These are phyloP conservation scores for Abortiporus biennis DNA, from an alignment of 1,284 basidiomycete species.

Conservation along the genomic window DNA sequence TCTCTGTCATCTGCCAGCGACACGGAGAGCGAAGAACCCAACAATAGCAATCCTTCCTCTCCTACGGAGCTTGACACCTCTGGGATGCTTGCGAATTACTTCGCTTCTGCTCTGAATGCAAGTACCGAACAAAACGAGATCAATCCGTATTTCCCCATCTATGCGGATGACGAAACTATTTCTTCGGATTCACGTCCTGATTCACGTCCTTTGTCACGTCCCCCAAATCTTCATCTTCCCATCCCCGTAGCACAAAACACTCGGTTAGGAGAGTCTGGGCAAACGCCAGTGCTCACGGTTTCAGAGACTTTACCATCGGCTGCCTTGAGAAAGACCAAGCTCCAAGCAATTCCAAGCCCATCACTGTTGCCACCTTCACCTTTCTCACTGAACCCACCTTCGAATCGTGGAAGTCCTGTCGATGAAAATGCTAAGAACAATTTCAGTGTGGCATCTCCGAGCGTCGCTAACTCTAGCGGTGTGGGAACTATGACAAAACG, in stretches of 20 bases:
- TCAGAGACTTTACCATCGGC: not conserved
- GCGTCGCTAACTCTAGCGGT: not conserved
- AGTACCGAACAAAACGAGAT: not conserved
- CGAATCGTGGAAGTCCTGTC: not conserved
- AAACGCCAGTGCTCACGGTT: constrained; percentile 14
- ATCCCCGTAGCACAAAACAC: not conserved
- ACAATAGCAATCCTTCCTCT: constrained; percentile 20
- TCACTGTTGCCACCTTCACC: constrained; percentile 25
- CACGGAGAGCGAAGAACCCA: constrained; percentile 22
- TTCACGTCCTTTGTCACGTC: not conserved
- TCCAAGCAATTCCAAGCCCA: constrained; percentile 26
- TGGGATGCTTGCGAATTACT: constrained; percentile 11
- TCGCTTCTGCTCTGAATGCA: constrained; percentile 5
- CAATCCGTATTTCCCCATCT: constrained; percentile 13
- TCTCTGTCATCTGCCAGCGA: constrained; percentile 19
- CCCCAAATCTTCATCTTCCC: not conserved
- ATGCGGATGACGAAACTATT: not conserved
- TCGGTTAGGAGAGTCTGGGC: constrained; percentile 11
- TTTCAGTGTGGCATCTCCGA: not conserved
- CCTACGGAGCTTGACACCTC: constrained; percentile 17
- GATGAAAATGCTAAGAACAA: not conserved
- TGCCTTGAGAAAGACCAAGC: constrained; percentile 16
- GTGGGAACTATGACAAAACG: not conserved
- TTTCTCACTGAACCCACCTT: constrained; percentile 23
- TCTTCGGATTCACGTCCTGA: too few species aligned